A percentile compares a stretch with the other conserved stretches of the same genome.
These are phyloP conservation scores for Cryptococcus floricola DNA, from an alignment of 1,284 basidiomycete species.

Conservation along the genomic window DNA sequence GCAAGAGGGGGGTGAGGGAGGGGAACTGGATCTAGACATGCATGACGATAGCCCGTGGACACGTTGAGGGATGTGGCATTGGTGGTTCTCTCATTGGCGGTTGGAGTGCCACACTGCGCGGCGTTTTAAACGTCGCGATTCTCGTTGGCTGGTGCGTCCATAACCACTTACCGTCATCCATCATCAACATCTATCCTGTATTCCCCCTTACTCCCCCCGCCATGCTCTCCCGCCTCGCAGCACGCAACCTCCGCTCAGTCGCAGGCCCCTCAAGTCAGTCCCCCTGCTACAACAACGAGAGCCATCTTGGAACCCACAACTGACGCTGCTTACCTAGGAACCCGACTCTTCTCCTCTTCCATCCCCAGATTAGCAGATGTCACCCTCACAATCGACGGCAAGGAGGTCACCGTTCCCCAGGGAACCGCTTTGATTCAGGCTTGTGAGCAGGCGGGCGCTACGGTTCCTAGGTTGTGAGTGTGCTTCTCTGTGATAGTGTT, in stretches of 20 bases:
- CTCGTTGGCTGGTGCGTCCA: not conserved
- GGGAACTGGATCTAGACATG: constrained; percentile 24
- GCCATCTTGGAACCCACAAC: not conserved
- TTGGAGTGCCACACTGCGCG: not conserved
- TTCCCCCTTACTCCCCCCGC: too few species aligned
- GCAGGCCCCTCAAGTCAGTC: constrained; percentile 20
- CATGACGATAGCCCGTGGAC: not conserved
- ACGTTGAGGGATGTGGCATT: not conserved
- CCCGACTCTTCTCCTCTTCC: constrained; percentile 43
- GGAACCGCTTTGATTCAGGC: constrained; percentile 95
- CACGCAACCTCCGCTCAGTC: constrained; percentile 22
- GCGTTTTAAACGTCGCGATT: not conserved
- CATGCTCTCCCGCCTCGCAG: constrained; percentile 32
- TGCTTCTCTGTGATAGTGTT: not conserved
- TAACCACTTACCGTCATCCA: not conserved
- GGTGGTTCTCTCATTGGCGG: not conserved
- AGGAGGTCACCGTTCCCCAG: constrained; percentile 88
- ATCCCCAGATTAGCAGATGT: constrained; percentile 64
- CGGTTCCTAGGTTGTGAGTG: constrained; percentile 41
- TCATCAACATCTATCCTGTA: too few species aligned
- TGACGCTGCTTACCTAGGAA: constrained; percentile 13
- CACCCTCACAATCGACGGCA: constrained; percentile 85
- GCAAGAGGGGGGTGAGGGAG: constrained; percentile 21
- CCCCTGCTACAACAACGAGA: not conserved
- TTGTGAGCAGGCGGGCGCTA: constrained; percentile 56